Percentiles rank a stretch among this genome's conserved stretches.
These are phyloP conservation scores for Sporothrix phasma DNA, from an alignment of 2,329 filamentous ascomycete genomes.

Conservation along the genomic window DNA sequence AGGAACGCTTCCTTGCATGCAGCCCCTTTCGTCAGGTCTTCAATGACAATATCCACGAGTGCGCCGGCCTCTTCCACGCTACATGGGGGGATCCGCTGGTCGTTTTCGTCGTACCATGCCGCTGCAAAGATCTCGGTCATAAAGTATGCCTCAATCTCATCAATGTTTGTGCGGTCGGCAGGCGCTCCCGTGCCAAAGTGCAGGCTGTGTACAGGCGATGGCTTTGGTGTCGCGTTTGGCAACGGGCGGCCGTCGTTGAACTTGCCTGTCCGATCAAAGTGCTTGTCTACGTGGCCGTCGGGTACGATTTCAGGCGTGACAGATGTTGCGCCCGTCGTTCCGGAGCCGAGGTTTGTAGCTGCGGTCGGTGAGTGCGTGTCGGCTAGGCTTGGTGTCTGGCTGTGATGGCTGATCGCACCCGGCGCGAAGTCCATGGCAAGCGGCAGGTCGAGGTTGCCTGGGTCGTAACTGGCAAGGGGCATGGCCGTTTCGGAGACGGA, in stretches of 20 bases:
- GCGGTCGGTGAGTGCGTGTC: neutral
- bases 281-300: neutral
- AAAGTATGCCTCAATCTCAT: slow-evolving; percentile 46
- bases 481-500: neutral
- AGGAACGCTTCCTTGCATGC: slow-evolving; percentile 45
- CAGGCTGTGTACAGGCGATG: neutral
- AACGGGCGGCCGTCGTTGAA: neutral
- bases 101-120: slow-evolving; percentile 41
- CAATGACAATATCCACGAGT: slow-evolving; percentile 44
- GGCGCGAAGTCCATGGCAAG: neutral
- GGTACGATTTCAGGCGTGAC: neutral
- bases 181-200: slow-evolving; percentile 20
- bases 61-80: slow-evolving; percentile 44
- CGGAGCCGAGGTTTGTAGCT: neutral
- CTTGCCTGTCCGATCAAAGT: neutral
- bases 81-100: slow-evolving; percentile 33
- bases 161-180: slow-evolving; percentile 45
- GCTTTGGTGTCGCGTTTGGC: neutral
- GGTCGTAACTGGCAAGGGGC: neutral
- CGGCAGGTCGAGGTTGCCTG: neutral
- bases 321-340: neutral
- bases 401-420: neutral
- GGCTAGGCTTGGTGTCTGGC: neutral
- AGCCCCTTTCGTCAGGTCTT: slow-evolving; percentile 39
- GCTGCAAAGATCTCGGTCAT: slow-evolving; percentile 40